phyloP scores from a whole-genome alignment of 345 rosid genomes.

The Hypericum androsaemum region DNA sequence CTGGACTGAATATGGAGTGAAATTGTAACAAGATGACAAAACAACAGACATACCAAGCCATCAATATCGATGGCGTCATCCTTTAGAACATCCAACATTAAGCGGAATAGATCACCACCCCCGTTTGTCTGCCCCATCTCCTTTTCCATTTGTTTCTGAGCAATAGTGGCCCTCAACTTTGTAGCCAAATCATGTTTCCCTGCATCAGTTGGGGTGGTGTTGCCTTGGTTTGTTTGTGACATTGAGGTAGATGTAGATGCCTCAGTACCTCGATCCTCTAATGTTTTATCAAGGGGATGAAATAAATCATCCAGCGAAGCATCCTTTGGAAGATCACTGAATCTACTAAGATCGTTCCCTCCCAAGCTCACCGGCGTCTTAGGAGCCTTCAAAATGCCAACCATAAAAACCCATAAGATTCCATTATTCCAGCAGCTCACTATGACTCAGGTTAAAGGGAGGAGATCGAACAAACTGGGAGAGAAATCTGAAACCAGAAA shows the following conservation, averaged over 20 bases:
- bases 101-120: conserved; percentile 71
- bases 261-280: conserved; percentile 46
- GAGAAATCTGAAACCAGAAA: neutral
- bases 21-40: neutral
- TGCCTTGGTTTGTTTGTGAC: conserved; percentile 51
- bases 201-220: conserved; percentile 40
- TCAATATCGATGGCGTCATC: conserved; percentile 92
- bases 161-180: conserved; percentile 82
- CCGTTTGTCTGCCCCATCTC: conserved; percentile 70
- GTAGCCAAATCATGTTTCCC: conserved; percentile 86
- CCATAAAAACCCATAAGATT: conserved; percentile 10
- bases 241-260: conserved; percentile 75
- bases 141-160: conserved; percentile 86
- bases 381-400: conserved; percentile 38
- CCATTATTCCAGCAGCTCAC: neutral
- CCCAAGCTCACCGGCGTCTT: conserved; percentile 42
- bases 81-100: conserved; percentile 80
- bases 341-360: conserved; percentile 72
- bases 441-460: neutral
- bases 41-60: conserved; percentile 63
- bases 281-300: conserved; percentile 61
- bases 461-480: neutral
- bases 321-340: conserved; percentile 94
- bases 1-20: neutral
- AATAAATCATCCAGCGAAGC: conserved; percentile 93